Base-by-base conservation (phyloP, 1,284 basidiomycete species). In the Entoloma clypeatum region DNA sequence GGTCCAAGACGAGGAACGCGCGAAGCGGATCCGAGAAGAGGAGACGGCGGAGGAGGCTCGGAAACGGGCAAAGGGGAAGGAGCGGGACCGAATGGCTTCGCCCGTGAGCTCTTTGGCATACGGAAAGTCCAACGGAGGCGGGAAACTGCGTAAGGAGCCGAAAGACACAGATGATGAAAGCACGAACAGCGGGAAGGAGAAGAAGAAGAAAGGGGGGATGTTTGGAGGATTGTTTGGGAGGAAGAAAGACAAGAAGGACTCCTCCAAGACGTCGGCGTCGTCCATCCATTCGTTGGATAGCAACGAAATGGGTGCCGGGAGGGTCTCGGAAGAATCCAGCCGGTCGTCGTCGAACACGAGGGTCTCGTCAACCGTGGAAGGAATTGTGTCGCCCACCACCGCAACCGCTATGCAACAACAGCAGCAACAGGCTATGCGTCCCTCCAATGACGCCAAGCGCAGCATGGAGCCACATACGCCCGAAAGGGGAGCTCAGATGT, bases 201-300 rank as follows among this genome's bases (percentile, higher is more conserved):
- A 86, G 67, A 82, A 86, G 59, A 81, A 81, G 52, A 77, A 74
- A 24, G 63, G 72, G 4, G 71, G 79, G 1, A 69, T 91, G 29
- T 81, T 94, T 51, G 72, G 81, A 19, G 75, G 79, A 0, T 55
- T 94, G 32, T 94, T 94, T 58, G 72, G 74, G 9, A 68, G 85
- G 37, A 82, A 77, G 60, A 86, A 82, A 62, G 86, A 89, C 59
- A 90, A 91, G 65, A 75, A 65, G 48, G 55, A 78, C 40, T n/a
- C n/a, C n/a, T n/a, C n/a, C 89, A 68, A 40, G 68, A 63, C 13
- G 51, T n/a, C n/a, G n/a, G n/a, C n/a, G n/a, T n/a, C 66, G 43
- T 74, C 67, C 1, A 72, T 74, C 49, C 68, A 66, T 0, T 74
- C 72, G 0, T 40, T 61, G 58, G 75, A 60, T 45, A 72, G 63